These are phyloP conservation scores for Avena sativa DNA, from an alignment of 176 grass and related monocot species.

Conservation along the genomic window DNA sequence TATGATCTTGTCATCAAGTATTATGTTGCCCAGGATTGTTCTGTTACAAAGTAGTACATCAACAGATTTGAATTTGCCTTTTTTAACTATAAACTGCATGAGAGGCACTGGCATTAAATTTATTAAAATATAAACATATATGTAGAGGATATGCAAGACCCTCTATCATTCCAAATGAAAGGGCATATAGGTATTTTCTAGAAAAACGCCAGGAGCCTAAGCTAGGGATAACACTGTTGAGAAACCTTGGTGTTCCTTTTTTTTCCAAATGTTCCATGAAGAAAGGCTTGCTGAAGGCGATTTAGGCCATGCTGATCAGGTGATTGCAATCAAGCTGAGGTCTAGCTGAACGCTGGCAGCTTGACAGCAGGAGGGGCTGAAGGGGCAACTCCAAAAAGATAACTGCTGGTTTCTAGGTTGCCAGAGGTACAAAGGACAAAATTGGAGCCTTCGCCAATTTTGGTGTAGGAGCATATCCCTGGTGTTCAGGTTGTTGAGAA, in stretches of 20 bases:
- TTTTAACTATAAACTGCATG: constrained; percentile 4
- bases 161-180: not conserved
- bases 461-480: not conserved
- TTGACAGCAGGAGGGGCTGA: constrained; percentile 13
- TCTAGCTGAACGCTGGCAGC: not conserved
- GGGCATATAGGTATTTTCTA: not conserved
- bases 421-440: not conserved
- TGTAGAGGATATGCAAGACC: not conserved
- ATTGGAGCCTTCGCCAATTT: not conserved
- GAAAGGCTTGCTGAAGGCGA: constrained; percentile 7
- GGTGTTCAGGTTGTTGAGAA: not conserved
- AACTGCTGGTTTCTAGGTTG: not conserved
- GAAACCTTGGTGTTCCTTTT: not conserved
- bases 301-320: not conserved
- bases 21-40: not conserved
- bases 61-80: not conserved
- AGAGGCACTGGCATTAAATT: not conserved
- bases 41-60: constrained; percentile 1
- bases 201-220: not conserved
- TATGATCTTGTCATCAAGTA: constrained; percentile 30
- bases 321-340: not conserved
- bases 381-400: not conserved
- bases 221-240: not conserved
- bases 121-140: not conserved
- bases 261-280: not conserved